Conservation (phyloP, 2,329 filamentous ascomycete species). For the Diaporthe citrichinensis region DNA sequence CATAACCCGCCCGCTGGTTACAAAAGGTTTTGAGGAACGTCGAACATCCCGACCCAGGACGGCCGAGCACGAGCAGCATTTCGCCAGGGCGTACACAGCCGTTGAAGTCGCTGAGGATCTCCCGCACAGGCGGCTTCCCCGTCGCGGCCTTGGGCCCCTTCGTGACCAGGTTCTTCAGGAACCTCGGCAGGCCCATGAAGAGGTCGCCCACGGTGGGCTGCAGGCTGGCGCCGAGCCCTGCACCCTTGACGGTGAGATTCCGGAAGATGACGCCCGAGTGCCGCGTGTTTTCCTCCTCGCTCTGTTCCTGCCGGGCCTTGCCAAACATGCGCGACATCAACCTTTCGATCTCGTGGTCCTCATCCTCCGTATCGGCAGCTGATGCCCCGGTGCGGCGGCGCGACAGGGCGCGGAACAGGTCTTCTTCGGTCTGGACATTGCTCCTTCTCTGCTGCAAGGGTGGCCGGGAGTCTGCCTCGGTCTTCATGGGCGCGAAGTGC, state of each 20-base stretch:
- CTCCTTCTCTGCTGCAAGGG: not conserved
- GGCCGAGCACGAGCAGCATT: slow-evolving; percentile 35
- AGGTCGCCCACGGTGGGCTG: slow-evolving; percentile 59
- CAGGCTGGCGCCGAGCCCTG: slow-evolving; percentile 73
- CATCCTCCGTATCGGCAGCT: slow-evolving; percentile 49
- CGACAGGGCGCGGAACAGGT: slow-evolving; percentile 64
- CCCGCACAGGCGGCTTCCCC: slow-evolving; percentile 69
- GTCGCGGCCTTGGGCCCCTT: slow-evolving; percentile 49
- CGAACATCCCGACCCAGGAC: slow-evolving; percentile 39
- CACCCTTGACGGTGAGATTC: slow-evolving; percentile 77
- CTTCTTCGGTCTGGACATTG: slow-evolving; percentile 59
- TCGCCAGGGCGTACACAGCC: slow-evolving; percentile 26
- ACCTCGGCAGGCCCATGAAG: slow-evolving; percentile 49
- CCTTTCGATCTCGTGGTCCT: slow-evolving; percentile 68
- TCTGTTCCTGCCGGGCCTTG: slow-evolving; percentile 72
- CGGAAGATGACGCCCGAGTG: slow-evolving; percentile 80
- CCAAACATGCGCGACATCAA: slow-evolving; percentile 82
- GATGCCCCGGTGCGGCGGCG: slow-evolving; percentile 60
- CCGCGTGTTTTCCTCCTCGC: slow-evolving; percentile 77
- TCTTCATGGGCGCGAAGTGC: slow-evolving; percentile 19
- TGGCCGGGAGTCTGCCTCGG: slow-evolving; percentile 6
- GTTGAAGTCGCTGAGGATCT: slow-evolving; percentile 68
- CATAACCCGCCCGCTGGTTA: slow-evolving; percentile 33
- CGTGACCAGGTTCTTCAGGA: slow-evolving; percentile 43
- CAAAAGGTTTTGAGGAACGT: slow-evolving; percentile 32